These are phyloP conservation scores for Cryptococcus amylolentus DNA, from an alignment of 1,284 basidiomycete genomes.

Conservation along the genomic window DNA sequence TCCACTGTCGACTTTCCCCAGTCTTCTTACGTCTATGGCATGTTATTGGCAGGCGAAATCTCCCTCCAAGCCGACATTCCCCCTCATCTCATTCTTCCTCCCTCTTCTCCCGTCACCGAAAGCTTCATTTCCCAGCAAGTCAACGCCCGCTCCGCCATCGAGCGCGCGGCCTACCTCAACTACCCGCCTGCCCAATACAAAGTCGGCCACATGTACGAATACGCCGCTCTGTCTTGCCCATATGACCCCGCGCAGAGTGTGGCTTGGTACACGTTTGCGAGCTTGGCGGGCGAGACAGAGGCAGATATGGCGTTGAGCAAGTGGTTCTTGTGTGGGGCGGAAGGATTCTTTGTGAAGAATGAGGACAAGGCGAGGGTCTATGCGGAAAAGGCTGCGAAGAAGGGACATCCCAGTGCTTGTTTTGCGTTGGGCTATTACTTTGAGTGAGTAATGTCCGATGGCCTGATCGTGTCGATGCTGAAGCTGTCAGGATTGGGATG, in stretches of 20 bases:
- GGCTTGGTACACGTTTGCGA: conserved; percentile 82
- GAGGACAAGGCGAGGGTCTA: conserved; percentile 82
- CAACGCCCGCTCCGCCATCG: conserved; percentile 63
- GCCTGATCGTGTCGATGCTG: not conserved
- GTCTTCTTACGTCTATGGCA: conserved; percentile 73
- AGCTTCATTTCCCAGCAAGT: conserved; percentile 41
- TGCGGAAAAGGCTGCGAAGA: conserved; percentile 83
- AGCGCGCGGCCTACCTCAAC: conserved; percentile 78
- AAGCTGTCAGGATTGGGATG: conserved; percentile 30
- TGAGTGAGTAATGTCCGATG: conserved; percentile 26
- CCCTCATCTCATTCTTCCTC: conserved; percentile 55
- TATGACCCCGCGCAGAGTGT: conserved; percentile 88
- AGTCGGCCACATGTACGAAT: conserved; percentile 86
- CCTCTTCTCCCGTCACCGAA: conserved; percentile 45
- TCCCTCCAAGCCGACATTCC: conserved; percentile 54
- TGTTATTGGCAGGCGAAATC: conserved; percentile 78
- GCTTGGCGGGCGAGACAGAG: conserved; percentile 78
- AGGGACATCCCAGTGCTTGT: conserved; percentile 75
- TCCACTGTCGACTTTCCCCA: conserved; percentile 74
- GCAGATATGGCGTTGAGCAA: conserved; percentile 94
- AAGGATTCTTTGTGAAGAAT: conserved; percentile 80
- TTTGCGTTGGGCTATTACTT: conserved; percentile 84
- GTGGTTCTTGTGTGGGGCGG: conserved; percentile 89
- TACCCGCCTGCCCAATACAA: conserved; percentile 91
- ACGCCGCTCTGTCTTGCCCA: conserved; percentile 76